Evolutionary conservation across 2,329 filamentous ascomycete species (phyloP).

Genomic region (Grosmannia penicillata): DNA sequence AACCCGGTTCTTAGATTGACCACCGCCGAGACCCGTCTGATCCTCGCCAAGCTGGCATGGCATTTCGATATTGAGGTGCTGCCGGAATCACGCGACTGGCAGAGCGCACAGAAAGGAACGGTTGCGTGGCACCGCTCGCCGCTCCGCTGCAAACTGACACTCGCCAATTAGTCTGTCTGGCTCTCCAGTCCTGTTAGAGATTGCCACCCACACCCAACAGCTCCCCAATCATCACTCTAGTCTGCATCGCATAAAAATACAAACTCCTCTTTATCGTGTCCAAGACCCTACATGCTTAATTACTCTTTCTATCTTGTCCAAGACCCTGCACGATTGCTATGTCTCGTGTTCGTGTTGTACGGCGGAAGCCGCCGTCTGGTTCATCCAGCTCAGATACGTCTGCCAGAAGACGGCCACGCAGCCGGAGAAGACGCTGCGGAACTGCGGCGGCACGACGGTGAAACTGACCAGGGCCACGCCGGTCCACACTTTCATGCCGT

Average conservation of each 20-base stretch:
- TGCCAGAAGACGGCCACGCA: constrained; percentile 78
- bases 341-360: neutral
- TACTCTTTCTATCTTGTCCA: neutral
- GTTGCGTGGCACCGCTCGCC: neutral
- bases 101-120: neutral
- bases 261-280: neutral
- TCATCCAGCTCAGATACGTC: constrained; percentile 71
- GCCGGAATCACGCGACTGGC: neutral
- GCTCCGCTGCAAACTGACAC: neutral
- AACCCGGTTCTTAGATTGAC: constrained; percentile 12
- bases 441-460: constrained; percentile 61
- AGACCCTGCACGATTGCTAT: neutral
- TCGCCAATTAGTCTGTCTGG: neutral
- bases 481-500: constrained; percentile 79
- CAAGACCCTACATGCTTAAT: neutral
- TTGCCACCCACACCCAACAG: neutral
- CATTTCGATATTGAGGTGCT: constrained; percentile 12
- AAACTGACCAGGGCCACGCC: constrained; percentile 79
- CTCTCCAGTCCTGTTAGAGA: neutral
- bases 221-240: neutral
- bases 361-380: constrained; percentile 43
- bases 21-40: constrained; percentile 9
- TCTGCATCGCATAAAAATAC: neutral
- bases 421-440: constrained; percentile 65
- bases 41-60: constrained; percentile 11